Conservation (phyloP, 345 rosid species). For the Cardamine chenopodiifolia region DNA sequence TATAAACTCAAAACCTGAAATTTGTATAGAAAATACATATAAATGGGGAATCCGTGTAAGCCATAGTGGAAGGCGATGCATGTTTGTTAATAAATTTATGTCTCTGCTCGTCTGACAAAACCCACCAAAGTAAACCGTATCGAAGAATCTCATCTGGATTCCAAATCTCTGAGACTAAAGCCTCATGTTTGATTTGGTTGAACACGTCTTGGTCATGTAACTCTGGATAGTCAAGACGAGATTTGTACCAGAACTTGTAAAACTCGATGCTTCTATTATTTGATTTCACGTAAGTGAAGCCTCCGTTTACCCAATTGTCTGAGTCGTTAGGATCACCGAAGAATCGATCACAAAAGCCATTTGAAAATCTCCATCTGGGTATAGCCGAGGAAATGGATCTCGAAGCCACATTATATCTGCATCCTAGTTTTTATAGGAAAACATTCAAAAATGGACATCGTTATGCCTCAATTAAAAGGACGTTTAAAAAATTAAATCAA, state of each 20-base stretch:
- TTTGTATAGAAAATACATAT: not conserved
- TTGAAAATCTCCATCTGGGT: conserved; percentile 66
- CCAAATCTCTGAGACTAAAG: conserved; percentile 41
- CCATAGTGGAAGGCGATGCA: conserved; percentile 40
- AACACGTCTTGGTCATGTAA: conserved; percentile 81
- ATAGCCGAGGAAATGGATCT: conserved; percentile 70
- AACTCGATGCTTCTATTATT: conserved; percentile 56
- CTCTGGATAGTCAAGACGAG: conserved; percentile 53
- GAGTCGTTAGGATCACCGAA: conserved; percentile 46
- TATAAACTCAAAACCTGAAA: not conserved
- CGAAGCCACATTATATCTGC: conserved; percentile 82
- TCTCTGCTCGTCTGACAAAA: conserved; percentile 66
- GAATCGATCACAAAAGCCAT: conserved; percentile 75
- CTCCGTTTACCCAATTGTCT: conserved; percentile 65
- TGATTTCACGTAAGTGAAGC: conserved; percentile 66
- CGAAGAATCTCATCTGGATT: conserved; percentile 59
- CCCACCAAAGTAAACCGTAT: conserved; percentile 71
- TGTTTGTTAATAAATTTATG: conserved; percentile 45
- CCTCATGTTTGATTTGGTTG: conserved; percentile 57
- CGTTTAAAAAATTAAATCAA: not conserved
- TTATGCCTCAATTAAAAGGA: not conserved
- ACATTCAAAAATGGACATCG: not conserved
- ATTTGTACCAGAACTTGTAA: conserved; percentile 70
- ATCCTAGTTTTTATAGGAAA: conserved; percentile 44
- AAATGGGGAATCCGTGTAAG: conserved; percentile 34